Base-by-base conservation (phyloP, 805 yeast genomes). In the Schwanniomyces polymorphus region DNA sequence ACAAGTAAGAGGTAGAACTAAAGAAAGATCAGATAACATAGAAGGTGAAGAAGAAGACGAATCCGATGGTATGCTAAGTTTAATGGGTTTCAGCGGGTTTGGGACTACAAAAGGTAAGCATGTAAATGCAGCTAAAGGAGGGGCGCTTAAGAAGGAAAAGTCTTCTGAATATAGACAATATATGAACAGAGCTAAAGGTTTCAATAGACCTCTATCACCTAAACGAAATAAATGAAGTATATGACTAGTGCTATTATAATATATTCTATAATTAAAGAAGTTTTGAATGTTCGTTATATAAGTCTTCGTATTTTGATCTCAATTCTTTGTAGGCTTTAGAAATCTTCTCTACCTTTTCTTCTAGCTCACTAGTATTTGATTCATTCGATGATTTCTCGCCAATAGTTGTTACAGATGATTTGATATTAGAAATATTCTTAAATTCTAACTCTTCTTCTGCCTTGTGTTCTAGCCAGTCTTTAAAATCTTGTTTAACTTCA, bases 71-170 rank as follows among this genome's bases (percentile, higher is more conserved):
- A 65, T 79, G 74, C 62, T 69, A 52, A 61, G 70, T 45, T 44
- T 81, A 42, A 81, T 83, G 85, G 88, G 88, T 5, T 82, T 82
- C 55, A 67, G 73, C 2, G 76, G 78, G 0, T 81, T 82, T 59
- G 75, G 70, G 0, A 58, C 80, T 1, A 81, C 87, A 5, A 82
- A 82, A 58, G 78, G 81, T 37, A 79, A 80, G 52, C 78, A 79
- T 40, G 86, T 81, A 5, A 61, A 61, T 31, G 83, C 81, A 1
- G 62, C 76, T 3, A 70, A 72, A 45, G 77, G 76, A 16, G 83
- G 81, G 1, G 67, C 69, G 0, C 65, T 63, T 2, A 65, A 66
- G 48, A 66, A 65, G 46, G 64, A 70, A 28, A 65, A 64, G 44
- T 70, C 70, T 45, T 65, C 79, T 0, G 74, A 74, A 35, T 82